Evolutionary conservation across 2,329 filamentous ascomycete species (phyloP).

Genomic region (Aspergillus luchuensis): DNA sequence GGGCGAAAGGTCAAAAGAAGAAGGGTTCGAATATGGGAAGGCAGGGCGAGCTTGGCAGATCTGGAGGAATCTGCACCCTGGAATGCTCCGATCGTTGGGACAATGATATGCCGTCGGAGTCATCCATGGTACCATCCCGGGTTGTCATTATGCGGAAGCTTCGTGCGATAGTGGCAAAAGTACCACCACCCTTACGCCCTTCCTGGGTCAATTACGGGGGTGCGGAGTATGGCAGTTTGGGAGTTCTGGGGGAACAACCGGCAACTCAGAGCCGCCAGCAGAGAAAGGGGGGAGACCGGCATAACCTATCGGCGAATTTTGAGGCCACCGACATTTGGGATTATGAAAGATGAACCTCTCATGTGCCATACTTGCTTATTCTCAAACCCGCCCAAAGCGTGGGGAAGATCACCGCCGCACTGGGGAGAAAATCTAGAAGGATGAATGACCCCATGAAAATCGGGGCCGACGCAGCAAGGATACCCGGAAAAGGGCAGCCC

Average conservation of each 20-base stretch:
- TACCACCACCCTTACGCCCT: conserved; percentile 5
- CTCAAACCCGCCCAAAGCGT: conserved; percentile 4
- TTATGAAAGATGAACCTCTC: not conserved
- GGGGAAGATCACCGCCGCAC: conserved; percentile 4
- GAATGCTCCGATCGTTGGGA: conserved; percentile 13
- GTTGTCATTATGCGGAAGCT: conserved; percentile 20
- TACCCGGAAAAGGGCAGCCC: conserved; percentile 1
- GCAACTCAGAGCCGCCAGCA: not conserved
- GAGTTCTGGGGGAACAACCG: no score
- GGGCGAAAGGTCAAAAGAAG: not conserved
- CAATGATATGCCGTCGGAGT: conserved; percentile 3
- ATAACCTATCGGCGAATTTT: not conserved
- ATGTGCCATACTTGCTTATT: not conserved
- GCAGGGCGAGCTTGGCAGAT: conserved; percentile 1
- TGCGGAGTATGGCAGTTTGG: not conserved
- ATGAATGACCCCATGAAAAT: conserved; percentile 9
- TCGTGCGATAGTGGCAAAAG: conserved; percentile 14
- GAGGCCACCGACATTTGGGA: conserved; percentile 9
- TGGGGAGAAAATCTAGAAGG: conserved; percentile 11
- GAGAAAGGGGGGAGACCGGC: not conserved
- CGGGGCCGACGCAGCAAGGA: conserved; percentile 16
- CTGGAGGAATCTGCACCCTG: conserved; percentile 10
- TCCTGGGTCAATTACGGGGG: not conserved
- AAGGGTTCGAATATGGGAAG: not conserved
- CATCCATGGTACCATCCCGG: conserved; percentile 4